These are phyloP conservation scores for Corchorus olitorius DNA, from an alignment of 345 rosid genomes.

Conservation along the genomic window DNA sequence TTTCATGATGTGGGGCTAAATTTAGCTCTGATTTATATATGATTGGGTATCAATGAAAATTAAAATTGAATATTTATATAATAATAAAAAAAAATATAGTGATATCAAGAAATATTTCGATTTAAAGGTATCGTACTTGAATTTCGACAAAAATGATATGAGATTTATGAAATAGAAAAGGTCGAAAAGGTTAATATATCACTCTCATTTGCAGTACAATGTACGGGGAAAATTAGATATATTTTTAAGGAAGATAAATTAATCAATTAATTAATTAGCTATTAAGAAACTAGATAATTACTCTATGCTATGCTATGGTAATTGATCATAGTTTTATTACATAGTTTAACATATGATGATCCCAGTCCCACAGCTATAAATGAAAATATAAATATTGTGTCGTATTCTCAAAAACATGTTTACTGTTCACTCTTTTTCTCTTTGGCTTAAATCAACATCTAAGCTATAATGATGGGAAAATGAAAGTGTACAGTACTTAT, in stretches of 20 bases:
- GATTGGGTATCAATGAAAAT: conserved; percentile 2
- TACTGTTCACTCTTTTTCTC: not conserved
- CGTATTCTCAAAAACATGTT: not conserved
- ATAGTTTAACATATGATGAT: conserved; percentile 13
- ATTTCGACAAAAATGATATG: too few species aligned
- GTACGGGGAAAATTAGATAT: too few species aligned
- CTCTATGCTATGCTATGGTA: not conserved
- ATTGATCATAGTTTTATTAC: not conserved
- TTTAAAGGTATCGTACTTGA: too few species aligned
- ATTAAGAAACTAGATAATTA: not conserved
- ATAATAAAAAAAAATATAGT: too few species aligned
- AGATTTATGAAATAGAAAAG: too few species aligned
- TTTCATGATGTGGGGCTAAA: not conserved
- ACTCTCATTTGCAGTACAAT: too few species aligned
- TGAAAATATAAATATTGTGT: conserved; percentile 22
- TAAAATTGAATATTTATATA: not conserved
- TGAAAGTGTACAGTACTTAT: not conserved
- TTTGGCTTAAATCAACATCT: conserved; percentile 26
- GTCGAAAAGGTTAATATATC: too few species aligned
- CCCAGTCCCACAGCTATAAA: conserved; percentile 37
- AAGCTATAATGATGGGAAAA: conserved; percentile 15
- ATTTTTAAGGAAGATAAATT: too few species aligned
- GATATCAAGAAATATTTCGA: too few species aligned
- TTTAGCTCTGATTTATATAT: not conserved
- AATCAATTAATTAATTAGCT: not conserved